Evolutionary conservation across 805 yeast genomes (phyloP), one percentile per base, ranked within the genome.

Genomic region (Metschnikowia sp.): DNA sequence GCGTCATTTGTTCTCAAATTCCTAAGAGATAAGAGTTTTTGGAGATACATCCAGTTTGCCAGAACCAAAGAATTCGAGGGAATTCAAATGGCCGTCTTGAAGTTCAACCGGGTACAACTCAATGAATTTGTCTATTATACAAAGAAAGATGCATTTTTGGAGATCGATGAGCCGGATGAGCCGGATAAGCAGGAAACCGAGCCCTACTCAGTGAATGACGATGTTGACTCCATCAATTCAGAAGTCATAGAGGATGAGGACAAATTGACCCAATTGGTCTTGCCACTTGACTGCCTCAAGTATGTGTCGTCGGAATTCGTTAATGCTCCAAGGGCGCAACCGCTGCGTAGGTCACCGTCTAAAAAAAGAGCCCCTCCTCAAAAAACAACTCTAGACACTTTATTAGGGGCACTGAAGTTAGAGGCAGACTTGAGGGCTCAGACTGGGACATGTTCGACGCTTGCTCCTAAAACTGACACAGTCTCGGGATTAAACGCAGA

Each of bases 311-410:
- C 50, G 5, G 46, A 45, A 10, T 44, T 53, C 35, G 55, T 62
- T 4, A 22, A 40, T 8, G 44, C 44, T 3, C 59, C 39, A 18
- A 57, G 56, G 39, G 31, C 18, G 10, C 36, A 13, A 30, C 22
- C 40, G 26, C 36, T 38, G 30, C 54, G 44, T 26, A 48, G 34
- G 31, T 53, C 62, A 2, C 59, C 59, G 8, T 42, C 45, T n/a
- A 59, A 48, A 44, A 55, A 53, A 35, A 48, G 49, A 30, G 38
- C 36, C 4, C 44, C 46, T 2, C 65, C 53, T 1, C 59, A 65
- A 40, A 64, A 56, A 40, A 61, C 68, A 2, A 66, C 69, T 0
- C 51, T 66, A 18, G 71, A 66, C 39, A 42, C 36, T 30, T 35
- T 57, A 12, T 52, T 55, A 55, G 48, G 50, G 6, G 26, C 26